A percentile compares a stretch with the other conserved stretches of the same genome.
These are phyloP conservation scores for Stramenopiles sp. DNA, from an alignment of 352 stramenopile genomes.

Conservation along the genomic window DNA sequence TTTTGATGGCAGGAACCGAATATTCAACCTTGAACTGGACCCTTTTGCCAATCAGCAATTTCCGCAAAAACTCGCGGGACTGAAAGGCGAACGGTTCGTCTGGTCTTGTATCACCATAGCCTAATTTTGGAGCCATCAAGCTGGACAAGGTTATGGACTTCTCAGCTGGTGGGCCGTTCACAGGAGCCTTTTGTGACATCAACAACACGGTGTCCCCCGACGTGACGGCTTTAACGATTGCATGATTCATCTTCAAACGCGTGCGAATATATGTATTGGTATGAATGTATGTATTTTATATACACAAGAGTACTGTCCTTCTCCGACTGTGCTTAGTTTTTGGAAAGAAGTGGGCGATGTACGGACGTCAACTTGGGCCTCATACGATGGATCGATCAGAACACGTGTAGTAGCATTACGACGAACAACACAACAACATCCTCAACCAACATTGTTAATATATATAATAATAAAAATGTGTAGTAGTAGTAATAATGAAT, in stretches of 20 bases:
- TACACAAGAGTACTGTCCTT: no score
- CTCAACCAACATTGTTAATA: no score
- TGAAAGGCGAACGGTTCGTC: conserved; percentile 80
- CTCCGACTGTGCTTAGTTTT: no score
- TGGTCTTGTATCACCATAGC: conserved; percentile 22
- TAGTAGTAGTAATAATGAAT: no score
- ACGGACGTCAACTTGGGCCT: no score
- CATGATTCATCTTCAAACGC: conserved; percentile 33
- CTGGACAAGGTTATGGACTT: conserved; percentile 14
- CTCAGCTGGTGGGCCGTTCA: conserved; percentile 44
- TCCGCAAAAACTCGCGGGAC: conserved; percentile 83
- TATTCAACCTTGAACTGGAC: conserved; percentile 88
- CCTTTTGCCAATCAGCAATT: conserved; percentile 78
- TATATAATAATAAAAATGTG: no score
- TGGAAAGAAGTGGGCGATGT: no score
- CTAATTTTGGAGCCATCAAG: not conserved
- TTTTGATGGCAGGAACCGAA: conserved; percentile 44
- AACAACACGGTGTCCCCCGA: conserved; percentile 92
- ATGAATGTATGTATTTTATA: no score
- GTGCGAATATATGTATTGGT: no score
- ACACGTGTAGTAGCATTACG: no score
- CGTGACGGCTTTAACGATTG: conserved; percentile 87
- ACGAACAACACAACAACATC: no score
- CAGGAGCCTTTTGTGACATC: conserved; percentile 43
- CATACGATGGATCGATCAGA: no score